phyloP scores from a whole-genome alignment of 345 rosid species.

The Ceriops zippeliana region DNA sequence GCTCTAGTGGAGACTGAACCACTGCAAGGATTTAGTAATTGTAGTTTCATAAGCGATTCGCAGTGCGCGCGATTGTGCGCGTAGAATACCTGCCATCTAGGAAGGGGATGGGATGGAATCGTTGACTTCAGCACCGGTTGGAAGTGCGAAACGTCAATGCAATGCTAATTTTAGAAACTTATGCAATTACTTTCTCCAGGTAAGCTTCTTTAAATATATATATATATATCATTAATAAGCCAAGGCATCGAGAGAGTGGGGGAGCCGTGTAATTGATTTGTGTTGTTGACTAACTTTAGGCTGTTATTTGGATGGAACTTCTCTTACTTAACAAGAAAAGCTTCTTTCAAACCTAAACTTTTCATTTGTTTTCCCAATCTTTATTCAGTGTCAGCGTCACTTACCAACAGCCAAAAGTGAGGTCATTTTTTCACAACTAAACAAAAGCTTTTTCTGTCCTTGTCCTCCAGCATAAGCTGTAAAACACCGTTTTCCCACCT shows the following conservation, averaged over 20 bases:
- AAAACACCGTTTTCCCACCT: constrained; percentile 8
- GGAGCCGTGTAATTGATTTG: not conserved
- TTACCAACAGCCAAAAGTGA: constrained; percentile 30
- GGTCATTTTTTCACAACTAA: constrained; percentile 17
- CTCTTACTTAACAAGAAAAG: constrained; percentile 19
- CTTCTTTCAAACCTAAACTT: constrained; percentile 37
- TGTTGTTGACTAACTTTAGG: constrained; percentile 3
- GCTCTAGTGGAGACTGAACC: too few species aligned
- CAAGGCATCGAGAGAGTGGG: too few species aligned
- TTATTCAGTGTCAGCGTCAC: constrained; percentile 39
- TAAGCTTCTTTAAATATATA: not conserved
- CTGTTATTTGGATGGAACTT: constrained; percentile 1
- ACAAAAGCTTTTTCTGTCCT: not conserved
- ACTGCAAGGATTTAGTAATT: too few species aligned
- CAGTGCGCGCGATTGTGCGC: too few species aligned
- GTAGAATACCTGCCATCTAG: too few species aligned
- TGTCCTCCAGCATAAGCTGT: constrained; percentile 3
- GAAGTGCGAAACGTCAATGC: too few species aligned
- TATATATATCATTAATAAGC: too few species aligned
- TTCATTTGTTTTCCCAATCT: constrained; percentile 21
- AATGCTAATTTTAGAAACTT: not conserved
- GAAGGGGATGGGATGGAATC: too few species aligned
- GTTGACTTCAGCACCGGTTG: too few species aligned
- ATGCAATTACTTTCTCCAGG: not conserved
- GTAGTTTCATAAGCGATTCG: too few species aligned